Evolutionary conservation across 2,329 filamentous ascomycete genomes (phyloP).

Genomic region (Bipolaris cookei): DNA sequence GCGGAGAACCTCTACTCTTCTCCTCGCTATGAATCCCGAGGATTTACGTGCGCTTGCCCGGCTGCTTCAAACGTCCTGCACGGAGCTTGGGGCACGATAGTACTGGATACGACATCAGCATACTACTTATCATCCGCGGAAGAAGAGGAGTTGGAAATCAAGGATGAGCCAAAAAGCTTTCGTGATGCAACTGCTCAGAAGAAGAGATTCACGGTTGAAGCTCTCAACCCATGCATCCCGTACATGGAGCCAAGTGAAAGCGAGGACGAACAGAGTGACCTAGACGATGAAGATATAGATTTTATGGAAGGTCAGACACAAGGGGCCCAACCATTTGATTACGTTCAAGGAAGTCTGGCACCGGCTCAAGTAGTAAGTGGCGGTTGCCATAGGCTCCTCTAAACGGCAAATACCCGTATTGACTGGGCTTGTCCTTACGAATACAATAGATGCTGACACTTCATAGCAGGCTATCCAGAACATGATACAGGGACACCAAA

Average conservation of each 20-base stretch:
- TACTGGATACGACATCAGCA: constrained; percentile 36
- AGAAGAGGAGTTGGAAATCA: background rate
- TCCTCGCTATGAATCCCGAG: constrained; percentile 7
- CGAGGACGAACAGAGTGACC: background rate
- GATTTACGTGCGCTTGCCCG: constrained; percentile 20
- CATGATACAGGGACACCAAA: background rate
- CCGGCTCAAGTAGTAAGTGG: background rate
- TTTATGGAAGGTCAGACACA: background rate
- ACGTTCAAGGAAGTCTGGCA: background rate
- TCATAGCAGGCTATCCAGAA: background rate
- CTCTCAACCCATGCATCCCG: background rate
- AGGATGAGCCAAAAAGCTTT: constrained; percentile 13
- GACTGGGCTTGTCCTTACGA: background rate
- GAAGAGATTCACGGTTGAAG: constrained; percentile 11
- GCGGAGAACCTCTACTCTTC: constrained; percentile 13
- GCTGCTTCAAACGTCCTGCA: constrained; percentile 18
- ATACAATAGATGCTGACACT: background rate
- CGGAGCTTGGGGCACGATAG: constrained; percentile 39
- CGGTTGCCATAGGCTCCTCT: background rate
- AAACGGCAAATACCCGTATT: background rate
- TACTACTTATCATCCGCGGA: constrained; percentile 20
- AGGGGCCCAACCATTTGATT: background rate
- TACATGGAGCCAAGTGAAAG: background rate
- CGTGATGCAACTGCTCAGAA: constrained; percentile 17
- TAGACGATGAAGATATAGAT: background rate